Evolutionary conservation across 139 green algal genomes (phyloP).

Genomic region (Auxenochlorella protothecoides): DNA sequence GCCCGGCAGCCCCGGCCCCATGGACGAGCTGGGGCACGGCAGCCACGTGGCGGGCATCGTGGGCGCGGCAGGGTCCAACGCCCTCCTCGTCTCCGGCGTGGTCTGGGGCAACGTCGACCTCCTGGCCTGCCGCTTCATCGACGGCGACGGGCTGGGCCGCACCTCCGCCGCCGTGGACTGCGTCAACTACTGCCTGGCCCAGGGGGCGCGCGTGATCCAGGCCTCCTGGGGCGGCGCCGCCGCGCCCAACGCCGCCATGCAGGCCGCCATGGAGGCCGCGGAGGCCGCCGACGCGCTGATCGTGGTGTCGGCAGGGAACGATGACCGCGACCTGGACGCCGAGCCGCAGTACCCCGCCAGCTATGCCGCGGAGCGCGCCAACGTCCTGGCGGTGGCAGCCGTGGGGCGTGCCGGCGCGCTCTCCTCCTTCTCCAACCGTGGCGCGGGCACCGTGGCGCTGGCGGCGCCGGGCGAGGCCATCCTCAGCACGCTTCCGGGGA

Average conservation of each 20-base stretch:
- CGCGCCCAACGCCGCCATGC: slow-evolving; percentile 2
- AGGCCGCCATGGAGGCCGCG: neutral
- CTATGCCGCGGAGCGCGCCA: neutral
- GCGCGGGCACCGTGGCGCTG: neutral
- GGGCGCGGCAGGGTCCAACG: slow-evolving; percentile 14
- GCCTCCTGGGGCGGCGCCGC: slow-evolving; percentile 12
- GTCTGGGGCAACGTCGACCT: slow-evolving; percentile 1
- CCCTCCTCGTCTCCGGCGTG: slow-evolving; percentile 8
- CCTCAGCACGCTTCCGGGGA: neutral
- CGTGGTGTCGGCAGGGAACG: slow-evolving; percentile 25
- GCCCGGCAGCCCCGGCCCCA: too few species aligned
- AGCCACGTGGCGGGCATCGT: slow-evolving; percentile 15
- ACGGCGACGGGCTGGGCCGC: slow-evolving; percentile 4
- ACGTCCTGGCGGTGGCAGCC: slow-evolving; percentile 11
- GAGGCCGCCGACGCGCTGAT: slow-evolving; percentile 3
- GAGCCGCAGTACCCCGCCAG: slow-evolving; percentile 9
- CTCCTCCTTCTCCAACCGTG: slow-evolving; percentile 7
- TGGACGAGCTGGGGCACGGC: slow-evolving; percentile 25
- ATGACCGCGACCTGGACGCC: slow-evolving; percentile 9
- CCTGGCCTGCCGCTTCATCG: neutral
- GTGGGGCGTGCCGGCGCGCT: slow-evolving; percentile 1
- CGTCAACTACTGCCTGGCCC: slow-evolving; percentile 11
- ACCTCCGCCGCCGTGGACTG: slow-evolving; percentile 10
- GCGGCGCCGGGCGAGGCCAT: slow-evolving; percentile 12
- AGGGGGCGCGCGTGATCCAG: slow-evolving; percentile 6